phyloP scores from a whole-genome alignment of 2,329 filamentous ascomycete genomes.

The Penicillium sp. region DNA sequence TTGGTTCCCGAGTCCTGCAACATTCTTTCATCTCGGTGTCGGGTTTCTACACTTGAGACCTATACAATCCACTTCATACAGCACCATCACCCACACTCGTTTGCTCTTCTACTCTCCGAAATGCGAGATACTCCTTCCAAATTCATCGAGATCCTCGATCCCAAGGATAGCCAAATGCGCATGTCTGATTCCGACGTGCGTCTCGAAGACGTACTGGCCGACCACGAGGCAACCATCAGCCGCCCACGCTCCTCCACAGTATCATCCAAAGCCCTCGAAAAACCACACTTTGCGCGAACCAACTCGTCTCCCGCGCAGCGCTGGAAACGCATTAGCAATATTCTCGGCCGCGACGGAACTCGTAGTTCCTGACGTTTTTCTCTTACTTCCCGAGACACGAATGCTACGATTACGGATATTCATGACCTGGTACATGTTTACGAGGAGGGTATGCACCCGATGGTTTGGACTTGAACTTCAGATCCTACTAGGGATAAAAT shows the following conservation, averaged over 20 bases:
- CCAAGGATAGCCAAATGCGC: conserved; percentile 30
- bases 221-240: conserved; percentile 35
- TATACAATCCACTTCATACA: not conserved
- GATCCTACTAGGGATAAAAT: not conserved
- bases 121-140: conserved; percentile 39
- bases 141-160: conserved; percentile 43
- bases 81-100: too few species aligned
- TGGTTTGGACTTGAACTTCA: not conserved
- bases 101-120: too few species aligned
- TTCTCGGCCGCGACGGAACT: conserved; percentile 30
- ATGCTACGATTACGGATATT: conserved; percentile 9
- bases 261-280: conserved; percentile 33
- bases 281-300: conserved; percentile 20
- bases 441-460: too few species aligned
- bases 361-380: conserved; percentile 4
- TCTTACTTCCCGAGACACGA: not conserved
- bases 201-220: conserved; percentile 42
- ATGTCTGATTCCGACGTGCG: conserved; percentile 40
- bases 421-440: not conserved
- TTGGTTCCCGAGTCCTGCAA: conserved; percentile 6
- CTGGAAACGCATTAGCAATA: conserved; percentile 33
- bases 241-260: conserved; percentile 35
- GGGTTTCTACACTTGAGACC: conserved; percentile 4
- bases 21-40: conserved; percentile 18
- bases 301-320: conserved; percentile 27